Conservation (phyloP, 1,139 yeast genomes). For the Yamadazyma sp. region DNA sequence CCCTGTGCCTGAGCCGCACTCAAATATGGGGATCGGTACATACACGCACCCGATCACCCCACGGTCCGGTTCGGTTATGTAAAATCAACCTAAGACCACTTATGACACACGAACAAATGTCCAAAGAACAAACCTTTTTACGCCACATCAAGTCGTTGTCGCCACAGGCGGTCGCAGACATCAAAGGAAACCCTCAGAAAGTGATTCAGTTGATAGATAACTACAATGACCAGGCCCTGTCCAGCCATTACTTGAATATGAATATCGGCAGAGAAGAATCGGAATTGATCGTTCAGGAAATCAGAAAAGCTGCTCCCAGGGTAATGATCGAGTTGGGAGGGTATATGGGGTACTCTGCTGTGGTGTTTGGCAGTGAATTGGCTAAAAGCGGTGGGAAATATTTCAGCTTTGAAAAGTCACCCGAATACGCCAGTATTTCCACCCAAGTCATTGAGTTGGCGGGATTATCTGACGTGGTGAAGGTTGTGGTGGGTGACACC, state of each 20-base stretch:
- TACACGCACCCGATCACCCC: not conserved
- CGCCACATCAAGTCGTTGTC: not conserved
- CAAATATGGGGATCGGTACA: too few relatives aligned
- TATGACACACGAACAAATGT: too few relatives aligned
- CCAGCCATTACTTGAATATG: conserved; percentile 24
- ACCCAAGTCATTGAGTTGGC: conserved; percentile 34
- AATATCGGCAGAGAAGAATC: conserved; percentile 39
- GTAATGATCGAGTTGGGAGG: conserved; percentile 45
- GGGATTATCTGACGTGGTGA: conserved; percentile 32
- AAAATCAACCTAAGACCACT: too few relatives aligned
- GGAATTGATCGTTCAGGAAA: conserved; percentile 23
- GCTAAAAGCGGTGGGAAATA: conserved; percentile 25
- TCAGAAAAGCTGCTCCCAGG: conserved; percentile 28
- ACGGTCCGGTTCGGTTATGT: too few relatives aligned
- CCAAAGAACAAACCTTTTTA: not conserved
- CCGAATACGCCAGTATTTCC: conserved; percentile 35
- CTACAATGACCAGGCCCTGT: conserved; percentile 10
- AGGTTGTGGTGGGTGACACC: conserved; percentile 40
- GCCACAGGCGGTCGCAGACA: not conserved
- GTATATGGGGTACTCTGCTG: conserved; percentile 45
- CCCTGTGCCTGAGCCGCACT: too few relatives aligned
- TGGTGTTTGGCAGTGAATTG: conserved; percentile 32
- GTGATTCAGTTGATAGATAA: conserved; percentile 34
- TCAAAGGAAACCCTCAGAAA: conserved; percentile 23
- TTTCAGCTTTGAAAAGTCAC: conserved; percentile 37